These are phyloP conservation scores for Pouteria glomerata DNA, from an alignment of 148 eudicot species.

Conservation along the genomic window DNA sequence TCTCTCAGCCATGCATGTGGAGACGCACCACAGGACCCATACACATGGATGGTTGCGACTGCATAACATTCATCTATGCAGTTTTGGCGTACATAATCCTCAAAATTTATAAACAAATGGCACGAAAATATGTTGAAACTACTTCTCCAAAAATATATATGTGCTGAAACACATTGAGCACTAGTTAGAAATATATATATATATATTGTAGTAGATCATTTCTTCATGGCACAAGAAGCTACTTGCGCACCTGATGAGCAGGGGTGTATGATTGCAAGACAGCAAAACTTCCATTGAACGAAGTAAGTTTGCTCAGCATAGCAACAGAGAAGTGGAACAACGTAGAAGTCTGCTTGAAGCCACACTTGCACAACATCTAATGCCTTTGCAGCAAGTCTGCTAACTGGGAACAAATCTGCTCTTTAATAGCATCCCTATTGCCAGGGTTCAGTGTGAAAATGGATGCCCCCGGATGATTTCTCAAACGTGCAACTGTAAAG, in stretches of 20 bases:
- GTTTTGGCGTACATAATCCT: no score
- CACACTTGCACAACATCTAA: constrained; percentile 12
- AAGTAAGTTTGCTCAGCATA: neutral
- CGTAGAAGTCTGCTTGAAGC: neutral
- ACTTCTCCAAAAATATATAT: no score
- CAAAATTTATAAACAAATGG: no score
- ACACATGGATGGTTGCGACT: no score
- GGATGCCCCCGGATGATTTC: constrained; percentile 74
- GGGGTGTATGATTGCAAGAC: neutral
- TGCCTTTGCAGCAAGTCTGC: constrained; percentile 30
- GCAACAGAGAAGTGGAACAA: neutral
- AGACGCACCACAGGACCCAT: no score
- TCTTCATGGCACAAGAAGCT: neutral
- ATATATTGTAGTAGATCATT: no score
- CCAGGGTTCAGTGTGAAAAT: constrained; percentile 47
- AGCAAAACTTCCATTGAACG: neutral
- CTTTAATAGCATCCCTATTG: constrained; percentile 60
- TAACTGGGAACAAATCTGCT: constrained; percentile 51
- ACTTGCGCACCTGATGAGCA: neutral
- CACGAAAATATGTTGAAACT: no score
- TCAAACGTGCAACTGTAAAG: constrained; percentile 87
- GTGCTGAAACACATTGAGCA: no score
- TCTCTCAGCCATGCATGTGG: no score
- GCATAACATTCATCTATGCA: no score
- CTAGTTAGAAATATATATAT: no score